Evolutionary conservation across 2,329 filamentous ascomycete genomes (phyloP), one percentile per base, ranked within the genome.

Genomic region (Talaromyces sp.): DNA sequence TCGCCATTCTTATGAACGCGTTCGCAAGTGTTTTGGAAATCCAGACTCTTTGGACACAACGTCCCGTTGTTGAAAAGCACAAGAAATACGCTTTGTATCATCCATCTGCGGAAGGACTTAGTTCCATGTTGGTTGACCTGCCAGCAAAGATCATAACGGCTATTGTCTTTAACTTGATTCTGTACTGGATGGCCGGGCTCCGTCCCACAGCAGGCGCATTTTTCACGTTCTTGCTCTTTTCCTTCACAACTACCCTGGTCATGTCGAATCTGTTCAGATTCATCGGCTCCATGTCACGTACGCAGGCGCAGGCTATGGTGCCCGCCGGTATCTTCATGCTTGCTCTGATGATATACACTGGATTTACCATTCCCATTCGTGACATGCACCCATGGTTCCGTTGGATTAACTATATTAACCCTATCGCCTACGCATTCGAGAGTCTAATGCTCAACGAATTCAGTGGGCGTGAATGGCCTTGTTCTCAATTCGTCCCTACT

Each of bases 31-130:
- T 89, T 58, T 82, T 95, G 35, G 91, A 95, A 81, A 95, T 96
- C 71, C 76, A 95, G 41, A 92, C 90, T 0, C 82, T 96, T 6
- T 97, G 95, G 71, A 85, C 90, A 2, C 92, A 96, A 83, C 88
- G 93, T 41, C 89, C 90, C 1, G 96, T 96, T 67, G 91, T 97
- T 62, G 91, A 96, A 71, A 96, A 96, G 73, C 93, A 97, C 68
- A 79, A 83, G 59, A 86, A 89, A 61, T 96, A 96, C 71, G 91
- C 92, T n/a, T 81, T 96, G 19, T 96, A 96, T 69, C 93, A 96
- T 70, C 91, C 93, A 0, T 92, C 89, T 8, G 89, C 91, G 17
- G 92, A 97, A 80, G 90, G 91, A n/a, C 82, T 91, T 61, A 86
- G 90, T 0, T 95, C 90, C 7, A 96, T 96, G 89, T 75, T 96